Evolutionary conservation across 164 flowering plant genomes (phyloP), one percentile per base, ranked within the genome.

Genomic region (Tetracentron sinense): DNA sequence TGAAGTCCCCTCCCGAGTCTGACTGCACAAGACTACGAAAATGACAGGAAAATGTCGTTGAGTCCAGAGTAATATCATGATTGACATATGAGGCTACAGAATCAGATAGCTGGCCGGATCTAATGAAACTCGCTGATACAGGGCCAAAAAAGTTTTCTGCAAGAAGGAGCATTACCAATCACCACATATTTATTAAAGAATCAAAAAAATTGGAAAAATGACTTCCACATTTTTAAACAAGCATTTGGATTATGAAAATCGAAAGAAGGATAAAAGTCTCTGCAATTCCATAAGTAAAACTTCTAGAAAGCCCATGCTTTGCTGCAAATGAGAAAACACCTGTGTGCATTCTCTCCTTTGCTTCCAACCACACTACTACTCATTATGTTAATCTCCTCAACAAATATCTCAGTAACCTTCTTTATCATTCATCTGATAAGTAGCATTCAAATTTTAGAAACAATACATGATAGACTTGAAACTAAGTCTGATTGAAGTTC

Each of bases 21-120:
- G 88, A 85, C 68, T 68, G 81, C 21, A 78, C 79, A 73, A 91
- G 87, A 60, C 90, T 94, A 14, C 80, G 87, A 67, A 74, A 94
- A 76, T 91, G 95, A 89, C 89, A 75, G 1, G 97, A 86, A 66
- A 94, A 90, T 35, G 95, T 86, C 12, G 96, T 86, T 15, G 98
- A 91, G 72, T 94, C 98, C 88, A 94, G 73, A 8, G 98, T 89
- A 25, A 83, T 51, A 48, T 92, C 98, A 71, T 79, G 85, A 62
- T 81, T 74, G 28, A 79, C 85, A 75, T 89, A 87, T 1, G 88
- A 83, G 20, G 70, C 74, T 25, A 78, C 87, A 47, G 95, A 87
- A 56, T 81, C 92, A 0, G 92, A 87, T 62, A 82, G 74, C 44
- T 81, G 62, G 29, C 89, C 85, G 29, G 92, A 82, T 62, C 80